Percentiles rank a stretch among this genome's conserved stretches.
Evolutionary conservation across 495 filamentous ascomycete species (phyloP).

Genomic region (Xylaria telfairii): DNA sequence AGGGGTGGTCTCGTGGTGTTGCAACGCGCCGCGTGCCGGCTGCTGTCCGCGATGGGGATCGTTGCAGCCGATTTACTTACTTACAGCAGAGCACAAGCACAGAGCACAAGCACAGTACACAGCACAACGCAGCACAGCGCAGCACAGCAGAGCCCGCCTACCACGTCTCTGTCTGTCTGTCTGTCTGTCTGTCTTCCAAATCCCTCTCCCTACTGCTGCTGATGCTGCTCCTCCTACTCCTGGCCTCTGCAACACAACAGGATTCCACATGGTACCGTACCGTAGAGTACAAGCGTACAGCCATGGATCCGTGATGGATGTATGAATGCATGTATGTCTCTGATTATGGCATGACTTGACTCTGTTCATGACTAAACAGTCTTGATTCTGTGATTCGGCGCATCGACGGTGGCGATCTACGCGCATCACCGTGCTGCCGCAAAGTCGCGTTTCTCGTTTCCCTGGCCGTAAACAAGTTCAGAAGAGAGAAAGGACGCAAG

Average conservation of each 20-base stretch:
- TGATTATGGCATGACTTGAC: conserved; percentile 3
- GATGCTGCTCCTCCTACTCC: not conserved
- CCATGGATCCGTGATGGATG: too few relatives aligned
- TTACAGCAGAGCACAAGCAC: too few relatives aligned
- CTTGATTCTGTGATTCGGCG: conserved; percentile 1
- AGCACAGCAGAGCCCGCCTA: not conserved
- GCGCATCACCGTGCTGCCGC: not conserved
- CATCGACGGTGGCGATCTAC: conserved; percentile 2
- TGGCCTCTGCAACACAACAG: not conserved
- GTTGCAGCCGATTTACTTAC: conserved; percentile 26
- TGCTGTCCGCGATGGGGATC: conserved; percentile 27
- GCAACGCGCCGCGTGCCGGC: conserved; percentile 24
- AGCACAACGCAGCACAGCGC: not conserved
- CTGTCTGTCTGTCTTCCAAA: too few relatives aligned
- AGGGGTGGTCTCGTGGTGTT: conserved; percentile 25
- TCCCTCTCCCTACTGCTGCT: not conserved
- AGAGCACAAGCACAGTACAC: too few relatives aligned
- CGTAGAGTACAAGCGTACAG: too few relatives aligned
- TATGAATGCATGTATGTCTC: not conserved
- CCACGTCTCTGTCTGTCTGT: too few relatives aligned
- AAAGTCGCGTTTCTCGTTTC: not conserved
- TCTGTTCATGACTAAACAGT: conserved; percentile 19
- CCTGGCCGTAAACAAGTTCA: conserved; percentile 6
- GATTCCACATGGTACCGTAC: conserved; percentile 2
- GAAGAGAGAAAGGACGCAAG: conserved; percentile 15